Conservation (phyloP, 1,139 yeast species). For the Yueomyces sp. region DNA sequence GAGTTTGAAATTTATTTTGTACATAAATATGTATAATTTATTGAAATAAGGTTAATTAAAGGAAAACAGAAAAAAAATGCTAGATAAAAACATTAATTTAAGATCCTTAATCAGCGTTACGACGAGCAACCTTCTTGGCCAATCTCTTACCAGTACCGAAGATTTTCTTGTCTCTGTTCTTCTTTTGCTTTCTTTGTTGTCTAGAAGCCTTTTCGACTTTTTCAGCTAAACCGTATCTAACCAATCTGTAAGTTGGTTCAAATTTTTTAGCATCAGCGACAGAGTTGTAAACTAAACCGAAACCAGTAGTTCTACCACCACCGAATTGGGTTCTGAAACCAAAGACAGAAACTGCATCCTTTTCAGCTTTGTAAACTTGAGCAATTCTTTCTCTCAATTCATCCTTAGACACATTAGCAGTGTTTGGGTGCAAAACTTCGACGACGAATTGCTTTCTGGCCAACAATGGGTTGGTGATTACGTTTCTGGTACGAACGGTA, state of each 20-base stretch:
- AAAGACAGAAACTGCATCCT: constrained; percentile 96
- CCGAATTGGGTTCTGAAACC: constrained; percentile 99
- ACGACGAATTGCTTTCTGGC: constrained; percentile 99
- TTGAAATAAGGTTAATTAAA: background rate
- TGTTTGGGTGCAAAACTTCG: constrained; percentile 99
- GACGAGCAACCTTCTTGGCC: constrained; percentile 77
- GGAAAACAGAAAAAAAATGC: background rate
- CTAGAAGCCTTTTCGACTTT: constrained; percentile 96
- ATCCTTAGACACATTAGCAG: constrained; percentile 98
- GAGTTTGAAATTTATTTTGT: background rate
- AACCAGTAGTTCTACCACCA: constrained; percentile 99
- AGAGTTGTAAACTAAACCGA: constrained; percentile 98
- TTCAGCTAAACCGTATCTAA: constrained; percentile 95
- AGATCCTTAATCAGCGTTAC: constrained; percentile 31
- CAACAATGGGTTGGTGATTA: constrained; percentile 98
- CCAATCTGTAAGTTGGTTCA: constrained; percentile 99
- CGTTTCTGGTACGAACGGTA: constrained; percentile 99
- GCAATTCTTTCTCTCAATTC: constrained; percentile 98
- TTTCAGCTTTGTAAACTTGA: constrained; percentile 93
- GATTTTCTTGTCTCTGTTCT: constrained; percentile 99
- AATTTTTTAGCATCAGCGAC: constrained; percentile 96
- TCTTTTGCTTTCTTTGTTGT: constrained; percentile 99
- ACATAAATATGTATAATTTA: background rate
- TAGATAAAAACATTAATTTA: background rate
- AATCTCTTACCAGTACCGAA: constrained; percentile 96